Conservation (phyloP, 352 stramenopile genomes). For the Phytophthora sansomeana region DNA sequence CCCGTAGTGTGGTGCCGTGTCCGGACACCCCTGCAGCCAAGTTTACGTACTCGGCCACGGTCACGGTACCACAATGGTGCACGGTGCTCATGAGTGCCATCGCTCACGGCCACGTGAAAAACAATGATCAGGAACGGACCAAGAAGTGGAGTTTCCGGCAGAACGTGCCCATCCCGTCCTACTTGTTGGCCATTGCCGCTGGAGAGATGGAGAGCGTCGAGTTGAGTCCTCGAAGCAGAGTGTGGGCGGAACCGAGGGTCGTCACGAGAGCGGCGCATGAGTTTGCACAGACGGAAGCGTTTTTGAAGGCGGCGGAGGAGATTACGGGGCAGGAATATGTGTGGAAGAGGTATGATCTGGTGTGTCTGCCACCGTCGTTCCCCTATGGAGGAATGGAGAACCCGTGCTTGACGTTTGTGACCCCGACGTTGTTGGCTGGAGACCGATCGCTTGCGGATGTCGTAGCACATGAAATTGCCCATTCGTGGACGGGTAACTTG, state of each 20-base stretch:
- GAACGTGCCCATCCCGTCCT: conserved; percentile 94
- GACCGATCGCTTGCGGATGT: conserved; percentile 96
- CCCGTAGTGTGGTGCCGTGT: conserved; percentile 95
- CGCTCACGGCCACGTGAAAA: conserved; percentile 35
- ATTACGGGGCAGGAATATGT: conserved; percentile 94
- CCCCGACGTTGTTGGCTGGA: conserved; percentile 94
- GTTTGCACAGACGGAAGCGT: conserved; percentile 95
- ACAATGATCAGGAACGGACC: too few species aligned
- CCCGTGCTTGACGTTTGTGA: conserved; percentile 96
- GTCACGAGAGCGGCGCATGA: conserved; percentile 94
- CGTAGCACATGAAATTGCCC: conserved; percentile 97
- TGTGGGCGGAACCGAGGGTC: conserved; percentile 96
- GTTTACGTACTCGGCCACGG: conserved; percentile 93
- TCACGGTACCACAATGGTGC: conserved; percentile 93
- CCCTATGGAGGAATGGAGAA: conserved; percentile 88
- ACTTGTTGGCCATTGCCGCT: conserved; percentile 95
- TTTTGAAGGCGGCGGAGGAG: conserved; percentile 92
- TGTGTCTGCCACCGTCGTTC: conserved; percentile 97
- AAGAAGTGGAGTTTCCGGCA: too few species aligned
- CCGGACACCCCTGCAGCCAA: conserved; percentile 95
- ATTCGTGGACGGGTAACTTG: conserved; percentile 98
- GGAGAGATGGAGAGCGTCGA: conserved; percentile 91
- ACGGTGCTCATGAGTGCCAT: conserved; percentile 94
- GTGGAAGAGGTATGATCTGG: conserved; percentile 97
- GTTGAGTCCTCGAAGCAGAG: conserved; percentile 83